Conservation (phyloP, 495 filamentous ascomycete genomes). For the Penicillium mononematosum region DNA sequence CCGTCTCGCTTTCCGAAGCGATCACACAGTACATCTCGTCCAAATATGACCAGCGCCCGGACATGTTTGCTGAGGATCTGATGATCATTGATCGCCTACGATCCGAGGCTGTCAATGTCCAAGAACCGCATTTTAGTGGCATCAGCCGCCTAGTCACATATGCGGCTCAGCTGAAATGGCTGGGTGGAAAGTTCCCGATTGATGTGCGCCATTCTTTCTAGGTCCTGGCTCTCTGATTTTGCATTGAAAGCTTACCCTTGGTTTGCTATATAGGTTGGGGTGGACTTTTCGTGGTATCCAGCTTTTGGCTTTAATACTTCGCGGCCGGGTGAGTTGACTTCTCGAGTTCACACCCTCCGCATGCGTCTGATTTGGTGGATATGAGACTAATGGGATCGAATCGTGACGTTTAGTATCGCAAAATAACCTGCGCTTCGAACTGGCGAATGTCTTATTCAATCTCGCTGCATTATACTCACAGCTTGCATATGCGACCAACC, state of each 20-base stretch:
- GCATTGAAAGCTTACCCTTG: neutral
- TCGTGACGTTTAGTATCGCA: slow-evolving; percentile 56
- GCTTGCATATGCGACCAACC: slow-evolving; percentile 77
- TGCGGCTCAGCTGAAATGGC: slow-evolving; percentile 90
- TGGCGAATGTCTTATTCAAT: slow-evolving; percentile 91
- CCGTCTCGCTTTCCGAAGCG: slow-evolving; percentile 71
- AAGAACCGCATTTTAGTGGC: slow-evolving; percentile 87
- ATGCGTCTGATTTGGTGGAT: neutral
- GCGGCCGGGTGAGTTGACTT: slow-evolving; percentile 54
- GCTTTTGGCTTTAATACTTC: slow-evolving; percentile 86
- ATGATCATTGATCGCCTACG: slow-evolving; percentile 81
- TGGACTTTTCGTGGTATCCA: slow-evolving; percentile 94
- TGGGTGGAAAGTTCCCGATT: slow-evolving; percentile 92
- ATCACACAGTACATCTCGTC: slow-evolving; percentile 95
- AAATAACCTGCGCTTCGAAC: slow-evolving; percentile 93
- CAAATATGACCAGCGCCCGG: slow-evolving; percentile 99
- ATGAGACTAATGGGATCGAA: neutral
- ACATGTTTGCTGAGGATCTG: slow-evolving; percentile 92
- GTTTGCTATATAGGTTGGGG: slow-evolving; percentile 65
- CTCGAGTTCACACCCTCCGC: neutral
- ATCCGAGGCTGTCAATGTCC: slow-evolving; percentile 77
- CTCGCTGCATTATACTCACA: slow-evolving; percentile 91
- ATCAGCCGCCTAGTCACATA: slow-evolving; percentile 84
- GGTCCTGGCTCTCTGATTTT: neutral
- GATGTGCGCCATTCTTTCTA: slow-evolving; percentile 60